Percentiles rank a stretch among this genome's conserved stretches.
phyloP scores from a whole-genome alignment of 2,329 filamentous ascomycete genomes.

The Monosporascus sp. region DNA sequence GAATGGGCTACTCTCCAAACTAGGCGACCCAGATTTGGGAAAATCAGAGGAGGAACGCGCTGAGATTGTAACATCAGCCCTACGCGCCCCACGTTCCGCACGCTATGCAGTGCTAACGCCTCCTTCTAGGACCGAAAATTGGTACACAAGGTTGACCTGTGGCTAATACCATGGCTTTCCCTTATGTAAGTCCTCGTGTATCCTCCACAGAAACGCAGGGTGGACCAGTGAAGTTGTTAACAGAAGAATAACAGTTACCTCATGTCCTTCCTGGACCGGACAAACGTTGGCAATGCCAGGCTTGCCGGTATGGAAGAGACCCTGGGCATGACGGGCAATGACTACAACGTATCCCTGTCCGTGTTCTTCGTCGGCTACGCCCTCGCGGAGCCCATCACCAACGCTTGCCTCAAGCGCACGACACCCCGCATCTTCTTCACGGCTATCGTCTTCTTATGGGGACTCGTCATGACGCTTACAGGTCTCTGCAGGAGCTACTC shows the following conservation, averaged over 20 bases:
- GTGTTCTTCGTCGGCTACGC: constrained; percentile 87
- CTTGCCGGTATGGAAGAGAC: constrained; percentile 50
- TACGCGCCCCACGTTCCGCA: not conserved
- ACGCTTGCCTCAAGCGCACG: constrained; percentile 71
- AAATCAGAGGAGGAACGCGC: constrained; percentile 51
- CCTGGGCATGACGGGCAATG: constrained; percentile 53
- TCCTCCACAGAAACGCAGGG: constrained; percentile 20
- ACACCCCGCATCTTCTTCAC: constrained; percentile 77
- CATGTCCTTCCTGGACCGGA: constrained; percentile 68
- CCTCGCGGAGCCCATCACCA: constrained; percentile 72
- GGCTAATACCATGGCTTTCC: constrained; percentile 30
- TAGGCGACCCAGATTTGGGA: constrained; percentile 49
- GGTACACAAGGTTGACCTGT: constrained; percentile 27
- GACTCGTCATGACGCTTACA: constrained; percentile 63
- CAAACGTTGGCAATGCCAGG: constrained; percentile 69
- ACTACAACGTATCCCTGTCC: constrained; percentile 72
- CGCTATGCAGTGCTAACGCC: not conserved
- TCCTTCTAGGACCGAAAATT: constrained; percentile 26
- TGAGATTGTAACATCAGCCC: constrained; percentile 39
- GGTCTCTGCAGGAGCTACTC: constrained; percentile 60
- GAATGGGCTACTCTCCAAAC: not conserved
- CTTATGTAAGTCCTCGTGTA: constrained; percentile 6
- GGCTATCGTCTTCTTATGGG: constrained; percentile 72
- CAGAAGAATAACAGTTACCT: constrained; percentile 44
- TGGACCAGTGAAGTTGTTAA: not conserved